Conservation (phyloP, 2,329 filamentous ascomycete genomes). For the Aureobasidium sp. region DNA sequence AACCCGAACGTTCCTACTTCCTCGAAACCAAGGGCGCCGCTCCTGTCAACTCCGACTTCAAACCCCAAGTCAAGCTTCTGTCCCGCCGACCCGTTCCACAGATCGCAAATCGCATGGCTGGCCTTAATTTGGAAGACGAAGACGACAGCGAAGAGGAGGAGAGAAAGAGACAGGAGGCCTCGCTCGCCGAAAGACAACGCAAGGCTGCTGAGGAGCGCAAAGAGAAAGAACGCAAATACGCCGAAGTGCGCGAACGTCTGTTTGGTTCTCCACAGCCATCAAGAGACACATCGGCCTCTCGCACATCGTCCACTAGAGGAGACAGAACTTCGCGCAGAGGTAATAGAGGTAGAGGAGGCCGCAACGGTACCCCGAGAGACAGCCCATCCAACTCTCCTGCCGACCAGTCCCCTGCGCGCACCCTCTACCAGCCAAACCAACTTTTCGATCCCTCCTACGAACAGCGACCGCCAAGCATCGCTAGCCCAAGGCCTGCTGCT, state of each 20-base stretch:
- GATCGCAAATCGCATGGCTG: constrained; percentile 46
- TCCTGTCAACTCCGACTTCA: constrained; percentile 64
- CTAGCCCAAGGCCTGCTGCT: constrained; percentile 38
- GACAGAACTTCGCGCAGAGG: constrained; percentile 19
- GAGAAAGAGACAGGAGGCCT: constrained; percentile 53
- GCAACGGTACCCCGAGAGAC: constrained; percentile 25
- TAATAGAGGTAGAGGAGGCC: constrained; percentile 22
- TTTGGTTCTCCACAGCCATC: constrained; percentile 52
- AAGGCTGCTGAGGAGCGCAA: constrained; percentile 73
- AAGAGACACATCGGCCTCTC: constrained; percentile 21
- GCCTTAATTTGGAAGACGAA: constrained; percentile 37
- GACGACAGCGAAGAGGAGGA: constrained; percentile 60
- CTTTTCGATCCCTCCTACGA: constrained; percentile 71
- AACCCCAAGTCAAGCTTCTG: constrained; percentile 74
- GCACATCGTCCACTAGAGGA: constrained; percentile 13
- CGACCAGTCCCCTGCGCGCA: constrained; percentile 29
- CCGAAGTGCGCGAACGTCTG: constrained; percentile 79
- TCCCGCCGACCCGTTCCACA: constrained; percentile 65
- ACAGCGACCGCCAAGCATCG: constrained; percentile 46
- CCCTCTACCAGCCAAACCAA: constrained; percentile 36
- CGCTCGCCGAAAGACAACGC: constrained; percentile 66
- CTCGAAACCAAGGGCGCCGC: constrained; percentile 53
- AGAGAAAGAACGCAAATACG: constrained; percentile 84
- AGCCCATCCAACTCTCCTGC: constrained; percentile 26
- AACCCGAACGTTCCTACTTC: constrained; percentile 66